A percentile compares a stretch with the other conserved stretches of the same genome.
phyloP scores from a whole-genome alignment of 805 yeast genomes.

The Brettanomyces sp. region DNA sequence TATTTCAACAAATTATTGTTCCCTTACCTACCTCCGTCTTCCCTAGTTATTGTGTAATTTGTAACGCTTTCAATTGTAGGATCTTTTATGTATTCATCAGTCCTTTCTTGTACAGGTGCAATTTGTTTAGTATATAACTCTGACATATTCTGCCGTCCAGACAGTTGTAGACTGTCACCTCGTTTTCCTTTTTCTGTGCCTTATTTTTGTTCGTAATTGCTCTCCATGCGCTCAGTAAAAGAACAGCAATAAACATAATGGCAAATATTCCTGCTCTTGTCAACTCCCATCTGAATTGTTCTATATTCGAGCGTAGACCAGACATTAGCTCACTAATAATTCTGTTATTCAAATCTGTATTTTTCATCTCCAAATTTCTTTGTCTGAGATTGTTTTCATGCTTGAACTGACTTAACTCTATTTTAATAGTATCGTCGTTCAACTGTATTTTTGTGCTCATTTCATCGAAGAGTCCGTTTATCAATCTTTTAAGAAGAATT shows the following conservation, averaged over 20 bases:
- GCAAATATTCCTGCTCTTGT: constrained; percentile 82
- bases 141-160: constrained; percentile 7
- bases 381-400: constrained; percentile 74
- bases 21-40: too few relatives aligned
- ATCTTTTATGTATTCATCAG: too few relatives aligned
- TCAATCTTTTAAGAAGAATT: constrained; percentile 61
- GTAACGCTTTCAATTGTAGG: too few relatives aligned
- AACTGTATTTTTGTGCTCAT: constrained; percentile 47
- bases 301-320: constrained; percentile 79
- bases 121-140: constrained; percentile 33
- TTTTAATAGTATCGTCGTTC: constrained; percentile 62
- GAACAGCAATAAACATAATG: constrained; percentile 54
- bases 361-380: constrained; percentile 53
- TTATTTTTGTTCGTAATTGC: constrained; percentile 26
- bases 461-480: constrained; percentile 68
- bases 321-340: constrained; percentile 75
- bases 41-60: too few relatives aligned
- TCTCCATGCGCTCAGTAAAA: constrained; percentile 45
- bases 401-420: constrained; percentile 78
- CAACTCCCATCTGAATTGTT: constrained; percentile 85
- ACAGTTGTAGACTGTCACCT: constrained; percentile 2
- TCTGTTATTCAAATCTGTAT: constrained; percentile 78
- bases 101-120: constrained; percentile 38
- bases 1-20: too few relatives aligned
- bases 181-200: neutral